These are phyloP conservation scores for Beauveria varroae DNA, from an alignment of 2,329 filamentous ascomycete species.

Conservation along the genomic window DNA sequence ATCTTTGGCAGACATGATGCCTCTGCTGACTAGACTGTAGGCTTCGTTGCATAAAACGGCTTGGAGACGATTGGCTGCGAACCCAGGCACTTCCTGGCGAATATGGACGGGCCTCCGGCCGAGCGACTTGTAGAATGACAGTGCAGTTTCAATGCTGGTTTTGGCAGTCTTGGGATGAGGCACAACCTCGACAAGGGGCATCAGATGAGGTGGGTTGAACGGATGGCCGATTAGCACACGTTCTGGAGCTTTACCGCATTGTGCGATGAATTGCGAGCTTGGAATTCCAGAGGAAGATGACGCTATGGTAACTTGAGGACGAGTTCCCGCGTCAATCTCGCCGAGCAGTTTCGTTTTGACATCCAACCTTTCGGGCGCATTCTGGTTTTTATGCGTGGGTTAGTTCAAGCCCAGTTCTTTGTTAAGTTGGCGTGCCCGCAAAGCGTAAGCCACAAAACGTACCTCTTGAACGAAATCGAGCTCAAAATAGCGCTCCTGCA, in stretches of 20 bases:
- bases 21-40: conserved; percentile 25
- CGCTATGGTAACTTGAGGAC: conserved; percentile 29
- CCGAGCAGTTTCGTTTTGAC: conserved; percentile 31
- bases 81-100: conserved; percentile 32
- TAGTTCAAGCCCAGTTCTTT: background rate
- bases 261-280: conserved; percentile 11
- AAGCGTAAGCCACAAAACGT: background rate
- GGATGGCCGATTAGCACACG: conserved; percentile 38
- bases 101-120: conserved; percentile 34
- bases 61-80: conserved; percentile 38
- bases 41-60: conserved; percentile 25
- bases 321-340: conserved; percentile 23
- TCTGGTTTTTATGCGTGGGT: conserved; percentile 12
- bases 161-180: conserved; percentile 24
- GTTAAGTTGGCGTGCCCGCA: too few species aligned
- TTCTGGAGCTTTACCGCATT: conserved; percentile 17
- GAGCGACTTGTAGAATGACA: conserved; percentile 30
- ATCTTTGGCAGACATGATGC: conserved; percentile 23
- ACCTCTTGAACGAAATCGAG: conserved; percentile 29
- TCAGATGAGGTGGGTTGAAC: conserved; percentile 41
- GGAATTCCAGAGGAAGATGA: conserved; percentile 31
- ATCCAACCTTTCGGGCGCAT: conserved; percentile 31
- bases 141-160: conserved; percentile 19
- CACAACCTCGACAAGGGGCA: conserved; percentile 39
- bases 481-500: conserved; percentile 5